Conservation (phyloP, 1,139 yeast genomes). For the Schwanniomyces etchellsii region DNA sequence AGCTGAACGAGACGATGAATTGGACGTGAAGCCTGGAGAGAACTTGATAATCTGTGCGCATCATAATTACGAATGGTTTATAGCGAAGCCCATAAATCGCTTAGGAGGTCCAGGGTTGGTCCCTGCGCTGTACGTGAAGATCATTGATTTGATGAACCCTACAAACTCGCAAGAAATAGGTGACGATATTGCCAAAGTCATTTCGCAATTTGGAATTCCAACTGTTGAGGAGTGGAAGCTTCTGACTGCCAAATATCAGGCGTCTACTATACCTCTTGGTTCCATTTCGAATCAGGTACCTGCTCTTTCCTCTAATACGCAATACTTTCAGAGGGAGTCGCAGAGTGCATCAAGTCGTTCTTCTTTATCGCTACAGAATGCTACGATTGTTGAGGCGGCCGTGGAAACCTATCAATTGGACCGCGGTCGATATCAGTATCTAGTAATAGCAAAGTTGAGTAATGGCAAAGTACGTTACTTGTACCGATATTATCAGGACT, state of each 20-base stretch:
- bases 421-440: constrained; percentile 87
- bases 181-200: constrained; percentile 30
- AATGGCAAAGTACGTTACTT: constrained; percentile 67
- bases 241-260: constrained; percentile 87
- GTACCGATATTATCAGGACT: constrained; percentile 92
- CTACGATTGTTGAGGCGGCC: constrained; percentile 50
- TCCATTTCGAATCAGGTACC: constrained; percentile 26
- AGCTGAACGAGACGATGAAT: constrained; percentile 88
- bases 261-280: constrained; percentile 80
- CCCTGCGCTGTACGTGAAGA: constrained; percentile 84
- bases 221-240: constrained; percentile 95
- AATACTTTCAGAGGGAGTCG: constrained; percentile 29
- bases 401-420: constrained; percentile 81
- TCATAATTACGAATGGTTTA: constrained; percentile 95
- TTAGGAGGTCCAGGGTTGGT: constrained; percentile 96
- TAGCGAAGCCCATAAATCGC: constrained; percentile 92
- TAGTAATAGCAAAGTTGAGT: constrained; percentile 63
- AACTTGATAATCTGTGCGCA: constrained; percentile 91
- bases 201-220: constrained; percentile 67
- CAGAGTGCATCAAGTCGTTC: constrained; percentile 22
- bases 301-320: constrained; percentile 32
- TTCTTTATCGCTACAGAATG: constrained; percentile 28
- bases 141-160: constrained; percentile 63
- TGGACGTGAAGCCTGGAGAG: constrained; percentile 80
- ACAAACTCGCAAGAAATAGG: constrained; percentile 21